These are phyloP conservation scores for Digitaria exilis DNA, from an alignment of 202 grass and related monocot genomes.

Conservation along the genomic window DNA sequence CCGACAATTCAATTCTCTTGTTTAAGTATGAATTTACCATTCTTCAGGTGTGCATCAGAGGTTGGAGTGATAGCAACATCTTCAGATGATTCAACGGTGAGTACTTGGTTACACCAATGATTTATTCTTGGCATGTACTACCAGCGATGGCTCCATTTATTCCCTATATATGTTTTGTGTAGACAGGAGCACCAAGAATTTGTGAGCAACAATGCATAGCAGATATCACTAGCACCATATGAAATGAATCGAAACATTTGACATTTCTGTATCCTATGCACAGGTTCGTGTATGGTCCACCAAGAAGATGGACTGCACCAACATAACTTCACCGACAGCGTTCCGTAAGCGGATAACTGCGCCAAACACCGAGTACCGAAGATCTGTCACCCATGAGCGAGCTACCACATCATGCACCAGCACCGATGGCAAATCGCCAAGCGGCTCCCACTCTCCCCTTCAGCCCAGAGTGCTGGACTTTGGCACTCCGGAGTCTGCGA, in stretches of 20 bases:
- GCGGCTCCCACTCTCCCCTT: slow-evolving; percentile 47
- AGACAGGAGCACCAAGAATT: not conserved
- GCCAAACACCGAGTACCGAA: slow-evolving; percentile 51
- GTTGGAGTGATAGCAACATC: slow-evolving; percentile 83
- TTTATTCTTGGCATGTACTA: not conserved
- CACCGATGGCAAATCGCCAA: slow-evolving; percentile 18
- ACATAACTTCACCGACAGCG: slow-evolving; percentile 59
- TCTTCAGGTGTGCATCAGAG: slow-evolving; percentile 79
- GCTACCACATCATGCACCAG: slow-evolving; percentile 43
- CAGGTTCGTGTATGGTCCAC: slow-evolving; percentile 89
- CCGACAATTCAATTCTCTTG: slow-evolving; percentile 18
- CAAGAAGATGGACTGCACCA: slow-evolving; percentile 55
- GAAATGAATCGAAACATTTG: slow-evolving; percentile 10
- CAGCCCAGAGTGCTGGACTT: slow-evolving; percentile 63
- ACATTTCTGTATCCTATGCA: slow-evolving; percentile 23
- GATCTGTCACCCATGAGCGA: slow-evolving; percentile 39
- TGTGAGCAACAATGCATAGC: slow-evolving; percentile 8
- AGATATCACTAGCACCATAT: not conserved
- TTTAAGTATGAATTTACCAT: slow-evolving; percentile 22
- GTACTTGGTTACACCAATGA: slow-evolving; percentile 24
- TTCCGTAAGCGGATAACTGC: slow-evolving; percentile 77
- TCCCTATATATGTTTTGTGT: not conserved
- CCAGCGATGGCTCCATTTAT: not conserved
- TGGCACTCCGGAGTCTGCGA: slow-evolving; percentile 69
- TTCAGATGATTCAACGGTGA: slow-evolving; percentile 86